phyloP scores from a whole-genome alignment of 208 protist genomes.

The Kentomonas sorsogonicus region DNA sequence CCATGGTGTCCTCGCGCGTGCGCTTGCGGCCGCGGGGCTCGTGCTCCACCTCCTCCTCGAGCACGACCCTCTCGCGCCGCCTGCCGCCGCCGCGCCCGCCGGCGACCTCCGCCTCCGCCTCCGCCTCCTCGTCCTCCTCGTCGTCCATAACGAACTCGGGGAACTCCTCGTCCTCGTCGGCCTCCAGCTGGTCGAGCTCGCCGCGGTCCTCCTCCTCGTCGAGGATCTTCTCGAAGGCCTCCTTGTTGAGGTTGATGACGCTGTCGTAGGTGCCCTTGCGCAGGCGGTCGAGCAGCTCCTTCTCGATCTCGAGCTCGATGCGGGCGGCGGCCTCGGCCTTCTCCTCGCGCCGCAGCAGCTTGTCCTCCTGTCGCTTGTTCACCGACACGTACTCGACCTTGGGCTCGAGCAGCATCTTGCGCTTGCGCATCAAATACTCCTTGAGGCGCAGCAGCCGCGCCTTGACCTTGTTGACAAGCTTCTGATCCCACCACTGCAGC shows the following conservation, averaged over 20 bases:
- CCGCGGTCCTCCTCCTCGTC: conserved; percentile 82
- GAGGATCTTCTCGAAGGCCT: conserved; percentile 82
- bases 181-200: conserved; percentile 67
- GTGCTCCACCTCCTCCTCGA: conserved; percentile 84
- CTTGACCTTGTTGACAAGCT: conserved; percentile 95
- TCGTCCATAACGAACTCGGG: conserved; percentile 89
- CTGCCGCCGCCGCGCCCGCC: conserved; percentile 10
- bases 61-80: conserved; percentile 64
- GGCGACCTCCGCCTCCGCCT: conserved; percentile 25
- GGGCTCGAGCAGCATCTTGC: conserved; percentile 92
- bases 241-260: conserved; percentile 88
- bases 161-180: conserved; percentile 82
- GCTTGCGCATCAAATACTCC: conserved; percentile 97
- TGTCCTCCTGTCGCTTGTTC: conserved; percentile 96
- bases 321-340: conserved; percentile 96
- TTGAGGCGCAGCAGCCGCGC: conserved; percentile 96
- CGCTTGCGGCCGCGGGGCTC: conserved; percentile 43
- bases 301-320: conserved; percentile 96
- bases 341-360: conserved; percentile 91
- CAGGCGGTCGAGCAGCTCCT: conserved; percentile 96
- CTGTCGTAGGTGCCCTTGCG: conserved; percentile 90
- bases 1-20: conserved; percentile 49
- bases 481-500: conserved; percentile 95
- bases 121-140: conserved; percentile 70
- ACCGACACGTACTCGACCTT: conserved; percentile 94